A percentile compares a stretch with the other conserved stretches of the same genome.
phyloP scores from a whole-genome alignment of 202 grass and related monocot genomes.

The Schoenoplectus tabernaemontani region DNA sequence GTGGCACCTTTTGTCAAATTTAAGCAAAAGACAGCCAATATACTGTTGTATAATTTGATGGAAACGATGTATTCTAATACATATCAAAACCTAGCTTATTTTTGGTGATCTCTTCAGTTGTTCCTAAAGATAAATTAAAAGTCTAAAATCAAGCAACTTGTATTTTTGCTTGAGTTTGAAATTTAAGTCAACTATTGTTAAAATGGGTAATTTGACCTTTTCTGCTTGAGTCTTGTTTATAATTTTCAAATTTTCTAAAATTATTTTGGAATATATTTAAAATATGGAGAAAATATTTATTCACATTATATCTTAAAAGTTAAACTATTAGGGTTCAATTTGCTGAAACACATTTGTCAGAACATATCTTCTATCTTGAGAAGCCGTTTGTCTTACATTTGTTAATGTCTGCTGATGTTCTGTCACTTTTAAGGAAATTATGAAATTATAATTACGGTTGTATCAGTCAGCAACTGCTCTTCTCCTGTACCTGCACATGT shows the following conservation, averaged over 20 bases:
- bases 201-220: neutral
- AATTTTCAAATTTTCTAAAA: neutral
- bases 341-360: neutral
- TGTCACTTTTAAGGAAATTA: neutral
- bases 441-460: neutral
- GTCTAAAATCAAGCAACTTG: no score
- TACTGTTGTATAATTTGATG: neutral
- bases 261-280: neutral
- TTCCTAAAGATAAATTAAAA: neutral
- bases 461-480: neutral
- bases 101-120: neutral
- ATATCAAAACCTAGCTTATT: neutral
- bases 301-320: neutral
- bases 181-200: neutral
- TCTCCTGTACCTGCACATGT: neutral
- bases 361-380: neutral
- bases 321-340: neutral
- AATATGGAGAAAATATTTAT: slow-evolving; percentile 5
- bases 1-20: neutral
- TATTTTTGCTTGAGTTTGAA: neutral
- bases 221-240: neutral
- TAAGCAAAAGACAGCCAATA: neutral
- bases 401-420: neutral
- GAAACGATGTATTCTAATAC: neutral
- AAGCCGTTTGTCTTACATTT: neutral